Percentiles rank a stretch among this genome's conserved stretches.
Evolutionary conservation across 2,329 filamentous ascomycete species (phyloP).

Genomic region (Fusarium udum): DNA sequence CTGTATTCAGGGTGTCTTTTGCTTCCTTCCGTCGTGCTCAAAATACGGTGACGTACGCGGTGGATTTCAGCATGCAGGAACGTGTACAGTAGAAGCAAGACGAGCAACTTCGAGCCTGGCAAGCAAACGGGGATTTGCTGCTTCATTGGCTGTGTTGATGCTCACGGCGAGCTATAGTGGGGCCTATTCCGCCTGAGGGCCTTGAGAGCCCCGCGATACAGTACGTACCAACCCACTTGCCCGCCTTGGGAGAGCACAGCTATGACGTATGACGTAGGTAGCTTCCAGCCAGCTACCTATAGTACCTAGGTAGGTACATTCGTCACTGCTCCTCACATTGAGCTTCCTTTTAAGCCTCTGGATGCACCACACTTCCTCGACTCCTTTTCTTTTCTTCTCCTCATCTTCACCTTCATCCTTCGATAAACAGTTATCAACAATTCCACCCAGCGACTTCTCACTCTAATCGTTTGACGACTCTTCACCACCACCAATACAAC

Average conservation of each 20-base stretch:
- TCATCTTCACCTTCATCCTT: constrained; percentile 30
- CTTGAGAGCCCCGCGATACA: constrained; percentile 24
- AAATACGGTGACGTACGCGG: constrained; percentile 39
- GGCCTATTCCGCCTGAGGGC: background rate
- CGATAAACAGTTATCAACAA: background rate
- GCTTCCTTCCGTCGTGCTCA: constrained; percentile 3
- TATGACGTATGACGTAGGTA: constrained; percentile 40
- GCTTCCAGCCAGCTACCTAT: constrained; percentile 35
- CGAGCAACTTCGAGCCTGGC: constrained; percentile 29
- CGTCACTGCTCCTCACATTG: constrained; percentile 28
- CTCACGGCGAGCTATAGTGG: constrained; percentile 9
- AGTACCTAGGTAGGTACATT: constrained; percentile 8
- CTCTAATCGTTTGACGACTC: constrained; percentile 9
- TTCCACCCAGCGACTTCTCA: background rate
- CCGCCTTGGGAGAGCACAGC: constrained; percentile 14
- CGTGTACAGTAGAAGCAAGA: constrained; percentile 15
- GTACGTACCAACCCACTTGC: constrained; percentile 24
- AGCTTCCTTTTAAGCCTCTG: constrained; percentile 41
- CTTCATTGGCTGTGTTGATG: constrained; percentile 10
- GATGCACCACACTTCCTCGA: constrained; percentile 2
- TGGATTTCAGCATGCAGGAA: constrained; percentile 41
- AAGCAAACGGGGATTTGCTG: background rate
- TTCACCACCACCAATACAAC: constrained; percentile 18
- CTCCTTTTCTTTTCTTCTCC: constrained; percentile 20
- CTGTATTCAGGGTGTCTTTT: background rate